Evolutionary conservation across 805 yeast genomes (phyloP), one percentile per base, ranked within the genome.

Genomic region (Spathaspora boniae): DNA sequence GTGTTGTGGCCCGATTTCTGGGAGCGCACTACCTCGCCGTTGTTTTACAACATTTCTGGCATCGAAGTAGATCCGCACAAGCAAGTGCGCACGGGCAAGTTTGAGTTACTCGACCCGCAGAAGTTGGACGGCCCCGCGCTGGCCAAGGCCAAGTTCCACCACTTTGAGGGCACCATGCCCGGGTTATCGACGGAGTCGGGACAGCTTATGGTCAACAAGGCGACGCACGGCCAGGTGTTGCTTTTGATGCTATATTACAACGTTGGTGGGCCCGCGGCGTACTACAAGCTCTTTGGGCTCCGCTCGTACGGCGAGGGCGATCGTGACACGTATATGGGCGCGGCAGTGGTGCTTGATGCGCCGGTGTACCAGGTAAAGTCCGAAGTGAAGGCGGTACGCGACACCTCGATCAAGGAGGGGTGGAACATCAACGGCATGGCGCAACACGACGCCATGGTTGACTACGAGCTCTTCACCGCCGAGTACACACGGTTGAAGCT

Each of bases 231-330:
- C 35, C 70, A 67, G 41, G 77, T 86, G 0, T 50, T 82, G 26
- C 52, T 81, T 15, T 54, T 82, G 33, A 64, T 82, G 2, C 60
- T 78, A 27, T 82, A 80, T 55, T 83, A 83, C 54, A 82, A 82
- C 45, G 53, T 78, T 1, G 60, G 49, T 54, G 89, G 89, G 0
- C 87, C 86, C 1, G 56, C 64, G 7, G 75, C 72, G 58, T 83
- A 76, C 53, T 82, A 82, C 49, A 81, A 78, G 11, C 56, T 83
- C 38, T 66, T 83, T 45, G 72, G 85, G 0, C 88, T 80, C 48
- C 86, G 86, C 6, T 67, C 76, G 17, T 78, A 85, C 1, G 89
- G 89, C 21, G 84, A 82, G 60, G 89, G 89, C 33, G 89, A 83
- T 51, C 82, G 82, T 52, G 89, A 83, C 50, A 81, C 89, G 0